Base-by-base conservation (phyloP, 441 rosid genomes). In the Gossypium gossypioides region DNA sequence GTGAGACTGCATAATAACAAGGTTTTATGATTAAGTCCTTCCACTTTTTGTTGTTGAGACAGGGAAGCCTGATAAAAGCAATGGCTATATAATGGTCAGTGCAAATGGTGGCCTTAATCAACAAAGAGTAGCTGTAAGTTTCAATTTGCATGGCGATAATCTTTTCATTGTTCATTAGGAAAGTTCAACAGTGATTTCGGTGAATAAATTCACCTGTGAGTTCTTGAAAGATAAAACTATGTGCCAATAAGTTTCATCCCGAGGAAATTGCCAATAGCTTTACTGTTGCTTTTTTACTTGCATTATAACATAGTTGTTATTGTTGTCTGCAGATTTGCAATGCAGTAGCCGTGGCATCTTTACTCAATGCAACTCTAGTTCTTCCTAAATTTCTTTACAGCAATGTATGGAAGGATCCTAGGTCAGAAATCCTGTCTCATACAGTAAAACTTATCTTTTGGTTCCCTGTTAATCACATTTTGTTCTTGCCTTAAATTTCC, bases 21-120 rank as follows among this genome's bases (percentile, higher is more conserved):
- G 40, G 40, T 52, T 48, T 13, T 27, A 25, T 27, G 42, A 5
- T 42, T 61, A 16, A 80, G 52, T 69, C 78, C 24, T 71, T 69
- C 58, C 67, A 22, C 67, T 71, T 48, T 48, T 55, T 56, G 64
- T 66, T 73, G 27, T 37, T 72, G 80, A 71, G 58, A 78, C 83
- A 89, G 92, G 72, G 75, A 87, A 80, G 78, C 78, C 79, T 69
- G 79, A 24, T 1, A 71, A 74, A 46, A 83, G 75, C 65, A 90
- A 88, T 77, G 97, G 99, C 72, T 90, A 89, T 75, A 75, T 90
- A 22, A 59, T 88, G 79, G 87, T 94, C 70, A 94, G 96, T 80
- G 96, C 97, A 51, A 91, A 91, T 75, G 97, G 97, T 6, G 97
- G 97, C 52, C 97, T 94, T 72, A 91, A 94, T 79, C 99, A 94